Base-by-base conservation (phyloP, 208 protist species). In the Leishmania mexicana region DNA sequence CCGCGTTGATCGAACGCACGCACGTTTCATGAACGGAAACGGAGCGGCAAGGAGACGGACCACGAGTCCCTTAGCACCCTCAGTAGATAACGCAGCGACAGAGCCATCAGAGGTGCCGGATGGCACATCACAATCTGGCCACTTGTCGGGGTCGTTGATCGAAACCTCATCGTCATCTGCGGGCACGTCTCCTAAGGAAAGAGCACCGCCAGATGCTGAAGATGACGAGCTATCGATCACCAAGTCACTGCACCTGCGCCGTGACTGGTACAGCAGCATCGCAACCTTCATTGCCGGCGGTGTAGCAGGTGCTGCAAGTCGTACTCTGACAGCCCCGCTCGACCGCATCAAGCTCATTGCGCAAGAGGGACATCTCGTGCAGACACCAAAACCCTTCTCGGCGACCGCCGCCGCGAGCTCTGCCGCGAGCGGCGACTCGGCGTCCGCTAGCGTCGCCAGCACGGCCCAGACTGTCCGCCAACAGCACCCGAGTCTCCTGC, bases 261-360 rank as follows among this genome's bases (percentile, higher is more conserved):
- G 95, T 49, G 93, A 97, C 78, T 94, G 92, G 89, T 90, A 96
- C 76, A 95, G 89, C 64, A 94, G 92, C 31, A 74, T 87, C 38
- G 88, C 92, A 15, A 97, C 95, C 4, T 98, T 97, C 84, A 70
- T 95, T 60, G 91, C 95, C 10, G 95, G 95, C 83, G 92, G 91
- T 54, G 83, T 97, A 17, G 96, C 96, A 1, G 96, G 95, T 2
- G 89, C 93, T 21, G 89, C 91, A 51, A 97, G 93, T 85, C 89
- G 96, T 15, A 97, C 95, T 19, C 76, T 95, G 47, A 98, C 95
- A 10, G 96, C 96, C 21, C 96, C 96, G 13, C 83, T 98, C n/a
- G 96, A 98, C 74, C 91, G 96, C 60, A 90, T 98, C 40, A 98
- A 98, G 81, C 90, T 97, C 38, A 95, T 98, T 75, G 93, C 97